These are phyloP conservation scores for Prosopis cineraria DNA, from an alignment of 306 rosid species.

Conservation along the genomic window DNA sequence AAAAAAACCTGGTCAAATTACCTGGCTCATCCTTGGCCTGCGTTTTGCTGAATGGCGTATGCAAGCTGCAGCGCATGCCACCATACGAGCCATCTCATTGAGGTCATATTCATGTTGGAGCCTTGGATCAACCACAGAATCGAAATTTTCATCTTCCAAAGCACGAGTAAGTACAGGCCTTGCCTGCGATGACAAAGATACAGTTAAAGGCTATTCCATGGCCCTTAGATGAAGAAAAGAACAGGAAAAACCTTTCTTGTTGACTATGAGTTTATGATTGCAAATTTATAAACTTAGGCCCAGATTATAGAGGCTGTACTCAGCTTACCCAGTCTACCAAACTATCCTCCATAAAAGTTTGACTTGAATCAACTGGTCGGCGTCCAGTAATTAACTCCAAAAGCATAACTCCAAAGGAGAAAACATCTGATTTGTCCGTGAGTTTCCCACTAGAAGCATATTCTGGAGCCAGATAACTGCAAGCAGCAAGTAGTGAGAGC, in stretches of 20 bases:
- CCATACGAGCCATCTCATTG: conserved; percentile 65
- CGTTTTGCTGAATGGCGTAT: conserved; percentile 79
- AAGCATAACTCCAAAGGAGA: conserved; percentile 69
- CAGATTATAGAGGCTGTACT: not conserved
- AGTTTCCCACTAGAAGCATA: conserved; percentile 66
- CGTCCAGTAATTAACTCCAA: conserved; percentile 72
- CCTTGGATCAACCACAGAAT: conserved; percentile 56
- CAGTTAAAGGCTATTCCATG: not conserved
- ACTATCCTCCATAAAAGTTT: conserved; percentile 12
- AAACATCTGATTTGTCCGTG: conserved; percentile 48
- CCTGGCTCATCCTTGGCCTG: conserved; percentile 83
- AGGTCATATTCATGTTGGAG: conserved; percentile 50
- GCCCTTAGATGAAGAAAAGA: not conserved
- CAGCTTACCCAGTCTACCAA: conserved; percentile 18
- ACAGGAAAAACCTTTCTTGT: not conserved
- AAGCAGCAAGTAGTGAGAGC: not conserved
- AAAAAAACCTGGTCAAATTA: conserved; percentile 31
- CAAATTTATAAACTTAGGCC: not conserved
- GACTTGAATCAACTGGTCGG: conserved; percentile 10
- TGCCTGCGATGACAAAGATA: conserved; percentile 54
- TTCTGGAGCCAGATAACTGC: conserved; percentile 66
- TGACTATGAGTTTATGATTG: not conserved
- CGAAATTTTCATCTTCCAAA: conserved; percentile 57
- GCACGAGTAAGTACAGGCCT: conserved; percentile 68
- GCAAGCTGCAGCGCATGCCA: conserved; percentile 75